Conservation (phyloP, 2,329 filamentous ascomycete genomes). For the Penicillium sp. region DNA sequence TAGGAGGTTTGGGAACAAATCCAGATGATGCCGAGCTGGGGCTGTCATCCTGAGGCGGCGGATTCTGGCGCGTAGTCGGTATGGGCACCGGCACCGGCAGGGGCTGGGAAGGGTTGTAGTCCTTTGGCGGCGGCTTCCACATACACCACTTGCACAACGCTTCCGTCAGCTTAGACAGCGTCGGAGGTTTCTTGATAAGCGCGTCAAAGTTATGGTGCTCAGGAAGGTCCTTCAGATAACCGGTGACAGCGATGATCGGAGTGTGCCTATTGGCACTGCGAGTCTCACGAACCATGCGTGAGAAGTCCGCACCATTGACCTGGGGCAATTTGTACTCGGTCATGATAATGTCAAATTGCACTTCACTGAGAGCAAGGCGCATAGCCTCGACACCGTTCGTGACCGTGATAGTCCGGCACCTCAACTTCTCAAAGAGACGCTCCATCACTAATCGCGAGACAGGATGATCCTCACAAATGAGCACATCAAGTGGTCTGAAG, state of each 20-base stretch:
- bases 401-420: conserved; percentile 89
- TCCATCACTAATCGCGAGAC: conserved; percentile 99
- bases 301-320: conserved; percentile 91
- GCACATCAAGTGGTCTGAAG: conserved; percentile 85
- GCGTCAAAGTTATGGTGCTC: conserved; percentile 94
- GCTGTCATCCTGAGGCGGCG: conserved; percentile 67
- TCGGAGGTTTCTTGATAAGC: conserved; percentile 93
- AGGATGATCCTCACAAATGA: conserved; percentile 97
- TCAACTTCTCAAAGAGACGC: conserved; percentile 87
- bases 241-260: conserved; percentile 92
- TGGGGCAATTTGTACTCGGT: conserved; percentile 94
- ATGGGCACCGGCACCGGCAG: conserved; percentile 59
- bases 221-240: conserved; percentile 94
- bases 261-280: conserved; percentile 93
- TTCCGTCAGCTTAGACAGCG: conserved; percentile 82
- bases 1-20: conserved; percentile 65
- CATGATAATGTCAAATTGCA: conserved; percentile 98
- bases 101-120: conserved; percentile 48
- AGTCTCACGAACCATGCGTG: conserved; percentile 95
- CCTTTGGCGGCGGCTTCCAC: conserved; percentile 76
- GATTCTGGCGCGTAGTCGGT: conserved; percentile 62
- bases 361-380: conserved; percentile 89
- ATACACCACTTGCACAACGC: conserved; percentile 83
- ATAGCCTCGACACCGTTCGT: conserved; percentile 87
- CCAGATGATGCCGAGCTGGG: conserved; percentile 73